phyloP scores from a whole-genome alignment of 176 grass and related monocot genomes.

The Oryza meyeriana region DNA sequence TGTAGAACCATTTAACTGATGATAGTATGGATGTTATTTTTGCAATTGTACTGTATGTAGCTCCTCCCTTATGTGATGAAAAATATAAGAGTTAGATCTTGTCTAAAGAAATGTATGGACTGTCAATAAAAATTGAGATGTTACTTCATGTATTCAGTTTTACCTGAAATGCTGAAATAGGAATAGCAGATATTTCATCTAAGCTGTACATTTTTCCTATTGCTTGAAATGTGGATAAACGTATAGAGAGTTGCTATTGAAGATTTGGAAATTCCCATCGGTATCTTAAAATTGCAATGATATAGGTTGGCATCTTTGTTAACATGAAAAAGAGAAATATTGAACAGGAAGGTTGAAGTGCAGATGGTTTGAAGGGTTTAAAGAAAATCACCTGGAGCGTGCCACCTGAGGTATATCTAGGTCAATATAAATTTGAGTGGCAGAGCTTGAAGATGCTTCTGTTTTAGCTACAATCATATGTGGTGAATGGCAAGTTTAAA shows the following conservation, averaged over 20 bases:
- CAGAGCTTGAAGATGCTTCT: not conserved
- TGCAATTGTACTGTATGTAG: too few relatives aligned
- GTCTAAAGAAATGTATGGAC: too few relatives aligned
- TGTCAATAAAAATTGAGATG: too few relatives aligned
- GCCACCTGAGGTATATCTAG: not conserved
- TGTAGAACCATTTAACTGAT: too few relatives aligned
- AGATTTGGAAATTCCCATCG: not conserved
- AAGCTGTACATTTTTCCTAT: not conserved
- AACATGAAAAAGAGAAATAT: not conserved
- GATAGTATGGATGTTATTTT: too few relatives aligned
- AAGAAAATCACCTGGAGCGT: not conserved
- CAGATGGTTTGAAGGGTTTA: too few relatives aligned
- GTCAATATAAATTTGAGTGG: not conserved
- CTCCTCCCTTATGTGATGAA: too few relatives aligned
- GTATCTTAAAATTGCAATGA: not conserved
- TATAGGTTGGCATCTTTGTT: not conserved
- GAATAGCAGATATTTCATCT: not conserved
- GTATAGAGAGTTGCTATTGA: not conserved
- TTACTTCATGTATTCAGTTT: too few relatives aligned
- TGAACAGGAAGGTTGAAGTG: not conserved
- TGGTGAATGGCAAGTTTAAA: not conserved
- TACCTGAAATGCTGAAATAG: too few relatives aligned
- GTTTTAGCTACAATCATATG: not conserved
- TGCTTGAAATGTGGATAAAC: not conserved
- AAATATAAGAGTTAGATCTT: too few relatives aligned